Evolutionary conservation across 176 grass and related monocot genomes (phyloP), one percentile per base, ranked within the genome.

Genomic region (Hordeum marinum): DNA sequence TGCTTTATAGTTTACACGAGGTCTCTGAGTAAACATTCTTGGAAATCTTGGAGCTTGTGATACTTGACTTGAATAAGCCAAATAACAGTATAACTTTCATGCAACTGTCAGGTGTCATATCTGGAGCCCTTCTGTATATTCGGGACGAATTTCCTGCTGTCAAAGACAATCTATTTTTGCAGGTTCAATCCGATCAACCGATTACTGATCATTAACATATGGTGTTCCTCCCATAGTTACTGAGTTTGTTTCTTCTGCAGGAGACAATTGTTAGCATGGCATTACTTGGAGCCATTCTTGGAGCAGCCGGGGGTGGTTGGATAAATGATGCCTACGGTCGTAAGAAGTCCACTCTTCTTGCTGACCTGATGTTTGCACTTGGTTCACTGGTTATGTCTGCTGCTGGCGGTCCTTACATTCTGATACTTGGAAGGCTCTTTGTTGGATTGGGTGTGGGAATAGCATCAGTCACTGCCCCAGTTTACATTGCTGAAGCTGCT

Each of bases 231-330:
- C 39, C 5, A 65, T 58, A 75, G 17, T 20, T 21, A 52, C 65
- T 82, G 76, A 84, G 15, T 72, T 64, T 80, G 37, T 89, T 65
- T 81, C n/a, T 78, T 86, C 27, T 29, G 10, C 85, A 98, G 96
- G 96, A 98, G 84, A 98, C 96, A 29, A 95, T 98, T 83, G 96
- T 98, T 81, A 98, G 96, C 88, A 98, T 98, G 96, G 91, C 96
- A 68, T 70, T 98, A 59, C 89, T 92, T 2, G 96, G 96, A 83
- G 96, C 96, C 20, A 94, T 95, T 8, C 42, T 98, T 74, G 96
- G 96, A 63, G 96, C 96, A 66, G 91, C 93, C 42, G 89, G 63
- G n/a, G 91, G 96, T 65, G 96, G 96, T 21, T 98, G 91, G 91
- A 86, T 98, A 21, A 98, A 98, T 89, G 96, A 98, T 89, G 85